phyloP scores from a whole-genome alignment of 2,329 filamentous ascomycete genomes.

The Dactylella cylindrospora region DNA sequence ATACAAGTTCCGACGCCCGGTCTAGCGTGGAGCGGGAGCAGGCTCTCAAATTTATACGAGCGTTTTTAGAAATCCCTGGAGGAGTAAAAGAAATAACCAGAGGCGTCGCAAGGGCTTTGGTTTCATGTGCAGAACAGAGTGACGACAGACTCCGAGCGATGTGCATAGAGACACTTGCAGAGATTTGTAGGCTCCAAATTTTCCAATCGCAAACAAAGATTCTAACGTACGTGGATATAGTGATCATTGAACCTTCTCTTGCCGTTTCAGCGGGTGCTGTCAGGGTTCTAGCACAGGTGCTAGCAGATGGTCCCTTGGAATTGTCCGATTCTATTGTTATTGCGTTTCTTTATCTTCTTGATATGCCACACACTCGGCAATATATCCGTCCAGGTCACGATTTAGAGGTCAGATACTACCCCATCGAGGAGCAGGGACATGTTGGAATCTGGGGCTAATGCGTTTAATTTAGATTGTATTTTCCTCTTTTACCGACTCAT shows the following conservation, averaged over 20 bases:
- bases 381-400: slow-evolving; percentile 87
- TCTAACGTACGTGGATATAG: slow-evolving; percentile 15
- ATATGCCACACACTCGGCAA: slow-evolving; percentile 75
- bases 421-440: too few relatives aligned
- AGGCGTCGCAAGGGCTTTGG: slow-evolving; percentile 82
- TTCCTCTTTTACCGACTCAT: slow-evolving; percentile 85
- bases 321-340: slow-evolving; percentile 84
- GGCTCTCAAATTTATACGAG: slow-evolving; percentile 90
- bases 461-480: slow-evolving; percentile 60
- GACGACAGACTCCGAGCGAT: slow-evolving; percentile 87
- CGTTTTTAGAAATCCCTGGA: slow-evolving; percentile 92
- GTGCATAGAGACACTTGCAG: slow-evolving; percentile 86
- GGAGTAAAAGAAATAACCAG: slow-evolving; percentile 84
- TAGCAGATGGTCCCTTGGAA: slow-evolving; percentile 87
- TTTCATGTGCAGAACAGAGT: slow-evolving; percentile 81
- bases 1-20: slow-evolving; percentile 59
- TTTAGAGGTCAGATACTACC: slow-evolving; percentile 65
- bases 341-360: slow-evolving; percentile 86
- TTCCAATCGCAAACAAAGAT: background rate
- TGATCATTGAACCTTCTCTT: slow-evolving; percentile 80
- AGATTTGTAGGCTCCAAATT: slow-evolving; percentile 60
- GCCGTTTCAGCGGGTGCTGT: slow-evolving; percentile 82
- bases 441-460: too few relatives aligned
- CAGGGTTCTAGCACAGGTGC: slow-evolving; percentile 81
- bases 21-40: slow-evolving; percentile 97